Percentiles rank a stretch among this genome's conserved stretches.
These are phyloP conservation scores for Cystofilobasidium capitatum DNA, from an alignment of 768 basidiomycete species.

Conservation along the genomic window DNA sequence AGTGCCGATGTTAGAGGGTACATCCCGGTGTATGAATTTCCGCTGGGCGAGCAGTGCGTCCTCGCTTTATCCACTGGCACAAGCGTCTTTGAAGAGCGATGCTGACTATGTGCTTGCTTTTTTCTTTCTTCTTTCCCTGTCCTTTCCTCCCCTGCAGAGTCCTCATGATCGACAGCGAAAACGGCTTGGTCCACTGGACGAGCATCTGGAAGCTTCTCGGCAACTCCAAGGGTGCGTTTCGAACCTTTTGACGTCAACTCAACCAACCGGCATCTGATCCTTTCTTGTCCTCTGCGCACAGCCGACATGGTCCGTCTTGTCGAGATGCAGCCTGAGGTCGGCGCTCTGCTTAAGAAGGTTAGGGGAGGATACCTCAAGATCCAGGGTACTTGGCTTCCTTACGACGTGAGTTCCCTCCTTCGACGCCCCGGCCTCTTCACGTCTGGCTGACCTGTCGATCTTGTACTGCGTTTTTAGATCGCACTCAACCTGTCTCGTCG, in stretches of 20 bases:
- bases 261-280: constrained; percentile 2
- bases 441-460: too few species aligned
- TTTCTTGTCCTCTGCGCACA: constrained; percentile 15
- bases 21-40: constrained; percentile 80
- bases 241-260: neutral
- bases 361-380: constrained; percentile 60
- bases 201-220: constrained; percentile 64
- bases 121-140: neutral
- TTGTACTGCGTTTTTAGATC: constrained; percentile 20
- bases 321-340: constrained; percentile 80
- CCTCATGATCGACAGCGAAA: constrained; percentile 94
- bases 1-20: constrained; percentile 23
- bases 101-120: neutral
- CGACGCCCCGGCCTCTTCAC: neutral
- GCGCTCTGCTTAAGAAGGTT: constrained; percentile 49
- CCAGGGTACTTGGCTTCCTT: constrained; percentile 90
- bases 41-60: constrained; percentile 58
- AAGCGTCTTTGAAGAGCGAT: too few species aligned
- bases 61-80: neutral
- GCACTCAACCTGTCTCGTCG: constrained; percentile 40
- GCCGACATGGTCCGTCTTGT: constrained; percentile 90
- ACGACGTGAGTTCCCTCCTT: constrained; percentile 48
- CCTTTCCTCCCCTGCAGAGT: constrained; percentile 40
- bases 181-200: constrained; percentile 85
- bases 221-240: constrained; percentile 39